Base-by-base conservation (phyloP, 306 rosid genomes). In the Fragaria nilgerrensis region DNA sequence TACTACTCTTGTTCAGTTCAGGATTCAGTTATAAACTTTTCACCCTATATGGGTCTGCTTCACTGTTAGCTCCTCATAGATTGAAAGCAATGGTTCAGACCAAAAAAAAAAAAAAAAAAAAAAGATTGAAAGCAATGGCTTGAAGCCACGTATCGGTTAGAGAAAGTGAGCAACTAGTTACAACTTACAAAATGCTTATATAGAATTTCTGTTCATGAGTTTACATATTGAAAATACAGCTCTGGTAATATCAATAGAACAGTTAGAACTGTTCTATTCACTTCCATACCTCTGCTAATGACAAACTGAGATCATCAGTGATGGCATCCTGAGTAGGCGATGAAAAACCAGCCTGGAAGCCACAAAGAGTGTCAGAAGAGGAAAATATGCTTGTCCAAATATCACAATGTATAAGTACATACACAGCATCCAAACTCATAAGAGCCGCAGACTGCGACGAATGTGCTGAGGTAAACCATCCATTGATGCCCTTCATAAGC, bases 371-470 rank as follows among this genome's bases (percentile, higher is more conserved):
- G 43, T 63, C 22, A 83, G 53, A 70, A 53, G 45, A 74, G 50
- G 37, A 79, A n/a, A 34, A 11, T 17, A 7, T 56, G 1, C n/a
- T 22, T 69, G 29, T 55, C 17, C 23, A 20, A 16, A 59, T 13
- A 55, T 73, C 68, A 56, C 11, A 73, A 32, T n/a, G 5, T 25
- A 2, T 3, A 48, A 27, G 49, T 70, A 79, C 91, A 84, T 84
- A 94, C 97, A 76, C 98, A 90, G 75, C 85, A 68, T 70, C 98
- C 98, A 78, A 92, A 92, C 81, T 77, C 95, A 73, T 85, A 94
- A 68, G 98, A 92, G 48, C 98, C 97, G 68, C 96, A 94, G 14
- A 92, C 97, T 16, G 97, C 96, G 47, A 92, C 86, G 52, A 89
- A 68, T 36, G 97, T 95, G 62, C 81, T 81, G 73, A 92, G 87